Evolutionary conservation across 495 filamentous ascomycete species (phyloP).

Genomic region (Aspergillus campestris): DNA sequence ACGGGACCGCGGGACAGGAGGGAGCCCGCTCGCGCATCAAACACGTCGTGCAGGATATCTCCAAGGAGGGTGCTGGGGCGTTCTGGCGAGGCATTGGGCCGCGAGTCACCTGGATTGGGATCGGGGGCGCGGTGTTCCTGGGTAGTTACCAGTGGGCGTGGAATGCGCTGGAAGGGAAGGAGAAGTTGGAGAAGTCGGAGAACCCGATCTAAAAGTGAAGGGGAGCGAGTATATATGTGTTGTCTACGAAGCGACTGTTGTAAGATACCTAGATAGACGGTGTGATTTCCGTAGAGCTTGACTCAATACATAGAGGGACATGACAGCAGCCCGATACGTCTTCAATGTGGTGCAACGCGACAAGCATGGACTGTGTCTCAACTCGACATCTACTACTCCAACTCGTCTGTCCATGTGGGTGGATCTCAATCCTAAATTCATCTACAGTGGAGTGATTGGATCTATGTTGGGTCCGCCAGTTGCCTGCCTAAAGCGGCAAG

Average conservation of each 20-base stretch:
- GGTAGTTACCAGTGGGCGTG: slow-evolving; percentile 91
- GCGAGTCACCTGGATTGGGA: slow-evolving; percentile 86
- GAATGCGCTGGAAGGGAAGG: slow-evolving; percentile 52
- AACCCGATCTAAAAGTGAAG: not conserved
- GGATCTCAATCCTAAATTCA: too few relatives aligned
- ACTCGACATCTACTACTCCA: too few relatives aligned
- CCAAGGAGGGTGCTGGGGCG: slow-evolving; percentile 62
- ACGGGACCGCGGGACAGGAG: slow-evolving; percentile 15
- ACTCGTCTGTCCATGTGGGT: too few relatives aligned
- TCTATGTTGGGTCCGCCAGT: too few relatives aligned
- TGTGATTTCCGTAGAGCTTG: too few relatives aligned
- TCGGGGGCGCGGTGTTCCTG: slow-evolving; percentile 88
- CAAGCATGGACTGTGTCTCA: too few relatives aligned
- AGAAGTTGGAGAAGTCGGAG: slow-evolving; percentile 11
- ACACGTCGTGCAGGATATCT: slow-evolving; percentile 55
- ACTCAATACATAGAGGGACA: too few relatives aligned
- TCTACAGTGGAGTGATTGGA: too few relatives aligned
- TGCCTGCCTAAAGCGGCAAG: too few relatives aligned
- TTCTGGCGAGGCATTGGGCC: slow-evolving; percentile 89
- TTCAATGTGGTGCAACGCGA: too few relatives aligned
- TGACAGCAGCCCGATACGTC: too few relatives aligned
- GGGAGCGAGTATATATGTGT: slow-evolving; percentile 5
- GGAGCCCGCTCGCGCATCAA: slow-evolving; percentile 44
- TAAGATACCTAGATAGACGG: not conserved
- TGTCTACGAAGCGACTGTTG: not conserved